phyloP scores from a whole-genome alignment of 108 stramenopile genomes.

The Cylindrotheca closterium region DNA sequence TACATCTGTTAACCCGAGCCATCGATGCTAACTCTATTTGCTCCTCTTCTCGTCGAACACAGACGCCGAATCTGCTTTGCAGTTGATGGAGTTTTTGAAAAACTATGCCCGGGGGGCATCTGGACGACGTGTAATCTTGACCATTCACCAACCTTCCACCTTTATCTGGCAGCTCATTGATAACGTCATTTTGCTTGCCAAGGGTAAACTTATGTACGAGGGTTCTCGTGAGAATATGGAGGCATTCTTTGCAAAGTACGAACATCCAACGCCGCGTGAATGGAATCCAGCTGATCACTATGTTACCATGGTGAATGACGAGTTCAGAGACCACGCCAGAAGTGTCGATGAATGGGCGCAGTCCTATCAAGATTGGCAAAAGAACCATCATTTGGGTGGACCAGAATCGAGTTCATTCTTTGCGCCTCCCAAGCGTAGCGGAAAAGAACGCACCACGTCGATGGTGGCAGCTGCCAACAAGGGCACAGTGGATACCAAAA shows the following conservation, averaged over 20 bases:
- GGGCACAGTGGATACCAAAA: background rate
- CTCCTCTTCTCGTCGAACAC: too few relatives aligned
- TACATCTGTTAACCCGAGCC: too few relatives aligned
- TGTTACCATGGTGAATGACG: slow-evolving; percentile 39
- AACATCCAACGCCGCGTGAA: slow-evolving; percentile 39
- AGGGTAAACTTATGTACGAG: slow-evolving; percentile 49
- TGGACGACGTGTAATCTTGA: slow-evolving; percentile 51
- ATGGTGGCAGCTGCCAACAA: background rate
- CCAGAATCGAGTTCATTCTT: too few relatives aligned
- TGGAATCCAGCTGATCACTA: slow-evolving; percentile 59
- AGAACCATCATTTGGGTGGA: slow-evolving; percentile 8
- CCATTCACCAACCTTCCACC: slow-evolving; percentile 48
- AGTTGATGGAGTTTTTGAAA: slow-evolving; percentile 59
- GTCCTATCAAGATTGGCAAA: slow-evolving; percentile 13
- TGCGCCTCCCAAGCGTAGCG: too few relatives aligned
- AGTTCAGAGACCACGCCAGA: slow-evolving; percentile 38
- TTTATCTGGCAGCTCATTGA: slow-evolving; percentile 61
- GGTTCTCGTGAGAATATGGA: slow-evolving; percentile 51
- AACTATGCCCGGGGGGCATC: slow-evolving; percentile 33
- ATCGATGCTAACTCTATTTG: too few relatives aligned
- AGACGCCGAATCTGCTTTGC: slow-evolving; percentile 46
- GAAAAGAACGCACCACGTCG: background rate
- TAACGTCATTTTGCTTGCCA: slow-evolving; percentile 45
- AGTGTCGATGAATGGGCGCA: slow-evolving; percentile 42
- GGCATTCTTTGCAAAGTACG: slow-evolving; percentile 41